Evolutionary conservation across 805 yeast genomes (phyloP).

Genomic region (Suhomyces canberraensis): DNA sequence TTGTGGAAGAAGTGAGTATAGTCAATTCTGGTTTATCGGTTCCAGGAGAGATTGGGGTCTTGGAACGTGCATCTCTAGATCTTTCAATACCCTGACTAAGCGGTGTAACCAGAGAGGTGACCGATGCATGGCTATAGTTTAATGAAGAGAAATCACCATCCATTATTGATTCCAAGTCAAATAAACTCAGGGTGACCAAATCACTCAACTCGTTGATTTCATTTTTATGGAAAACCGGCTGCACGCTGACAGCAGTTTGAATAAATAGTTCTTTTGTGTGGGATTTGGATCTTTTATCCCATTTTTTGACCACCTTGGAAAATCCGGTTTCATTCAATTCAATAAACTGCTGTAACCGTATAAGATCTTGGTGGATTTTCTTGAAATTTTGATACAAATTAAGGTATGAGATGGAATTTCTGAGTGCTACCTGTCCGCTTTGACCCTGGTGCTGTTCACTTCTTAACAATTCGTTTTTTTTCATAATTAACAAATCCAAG

Average conservation of each 20-base stretch:
- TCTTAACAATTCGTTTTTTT: conserved; percentile 53
- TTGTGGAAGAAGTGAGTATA: neutral
- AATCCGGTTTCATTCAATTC: conserved; percentile 95
- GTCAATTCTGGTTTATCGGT: neutral
- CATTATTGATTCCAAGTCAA: conserved; percentile 66
- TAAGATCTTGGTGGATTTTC: conserved; percentile 84
- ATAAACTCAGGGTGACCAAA: conserved; percentile 57
- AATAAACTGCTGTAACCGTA: conserved; percentile 86
- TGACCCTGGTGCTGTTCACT: conserved; percentile 8
- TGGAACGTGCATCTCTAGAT: conserved; percentile 1
- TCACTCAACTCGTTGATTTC: conserved; percentile 85
- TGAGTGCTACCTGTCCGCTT: conserved; percentile 31
- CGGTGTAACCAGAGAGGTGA: neutral
- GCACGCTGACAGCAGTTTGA: conserved; percentile 90
- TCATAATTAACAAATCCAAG: conserved; percentile 70
- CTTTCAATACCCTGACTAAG: conserved; percentile 1
- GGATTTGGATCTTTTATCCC: conserved; percentile 96
- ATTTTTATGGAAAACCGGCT: conserved; percentile 91
- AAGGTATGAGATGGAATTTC: conserved; percentile 72
- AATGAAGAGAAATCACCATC: conserved; percentile 43
- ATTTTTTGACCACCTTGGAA: conserved; percentile 90
- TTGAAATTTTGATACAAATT: conserved; percentile 86
- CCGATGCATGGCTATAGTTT: conserved; percentile 8
- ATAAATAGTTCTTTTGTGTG: conserved; percentile 91
- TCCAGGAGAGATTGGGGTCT: neutral